phyloP scores from a whole-genome alignment of 352 stramenopile genomes.

The Pythium aphanidermatum region DNA sequence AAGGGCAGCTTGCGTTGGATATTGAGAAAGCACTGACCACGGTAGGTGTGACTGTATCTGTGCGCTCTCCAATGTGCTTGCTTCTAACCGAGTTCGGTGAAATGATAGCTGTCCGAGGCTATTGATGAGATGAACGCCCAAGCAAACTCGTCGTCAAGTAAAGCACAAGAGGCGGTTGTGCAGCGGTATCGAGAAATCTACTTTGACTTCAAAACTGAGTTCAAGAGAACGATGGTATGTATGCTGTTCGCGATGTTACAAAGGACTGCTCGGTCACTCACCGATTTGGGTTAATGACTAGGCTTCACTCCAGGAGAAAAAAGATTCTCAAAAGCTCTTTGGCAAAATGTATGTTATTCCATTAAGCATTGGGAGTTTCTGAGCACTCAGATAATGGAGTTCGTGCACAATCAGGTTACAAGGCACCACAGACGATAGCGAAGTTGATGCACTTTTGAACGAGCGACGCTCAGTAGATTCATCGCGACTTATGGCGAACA shows the following conservation, averaged over 20 bases:
- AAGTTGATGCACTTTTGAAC: slow-evolving; percentile 77
- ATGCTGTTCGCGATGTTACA: too few relatives aligned
- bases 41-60: slow-evolving; percentile 22
- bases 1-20: slow-evolving; percentile 59
- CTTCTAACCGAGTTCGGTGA: too few relatives aligned
- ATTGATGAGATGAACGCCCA: slow-evolving; percentile 85
- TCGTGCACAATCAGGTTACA: slow-evolving; percentile 28
- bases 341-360: slow-evolving; percentile 55
- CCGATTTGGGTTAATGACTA: slow-evolving; percentile 7
- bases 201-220: slow-evolving; percentile 95
- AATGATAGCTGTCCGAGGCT: slow-evolving; percentile 60
- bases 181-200: slow-evolving; percentile 95
- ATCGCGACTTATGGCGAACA: slow-evolving; percentile 73
- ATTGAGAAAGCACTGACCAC: slow-evolving; percentile 69
- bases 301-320: slow-evolving; percentile 77
- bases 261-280: not conserved
- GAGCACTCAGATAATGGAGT: not conserved
- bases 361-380: not conserved
- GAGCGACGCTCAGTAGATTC: slow-evolving; percentile 76
- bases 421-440: slow-evolving; percentile 44
- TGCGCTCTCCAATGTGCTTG: too few relatives aligned
- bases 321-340: slow-evolving; percentile 77
- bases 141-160: slow-evolving; percentile 60
- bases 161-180: slow-evolving; percentile 84
- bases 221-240: slow-evolving; percentile 81